Evolutionary conservation across 2,329 filamentous ascomycete genomes (phyloP), one percentile per base, ranked within the genome.

Genomic region (Colletotrichum plurivorum): DNA sequence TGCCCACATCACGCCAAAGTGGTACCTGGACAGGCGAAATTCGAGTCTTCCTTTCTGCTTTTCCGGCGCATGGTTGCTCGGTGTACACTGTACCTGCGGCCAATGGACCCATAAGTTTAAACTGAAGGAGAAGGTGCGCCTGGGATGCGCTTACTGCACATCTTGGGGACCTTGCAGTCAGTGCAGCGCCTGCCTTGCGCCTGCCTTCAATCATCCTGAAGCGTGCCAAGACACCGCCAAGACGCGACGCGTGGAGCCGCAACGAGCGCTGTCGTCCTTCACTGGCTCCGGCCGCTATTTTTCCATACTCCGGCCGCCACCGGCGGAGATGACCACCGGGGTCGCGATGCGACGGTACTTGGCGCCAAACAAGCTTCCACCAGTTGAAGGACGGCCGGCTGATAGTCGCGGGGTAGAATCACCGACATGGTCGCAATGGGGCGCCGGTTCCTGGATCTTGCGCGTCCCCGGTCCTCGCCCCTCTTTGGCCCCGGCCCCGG

Each of bases 201-300:
- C 27, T 56, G 4, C 4, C 39, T 52, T 46, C 45, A 48, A 61
- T 56, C 43, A 61, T 52, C 49, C 39, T 52, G 63, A 45, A 31
- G 64, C 59, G 15, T 68, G 65, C 65, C 60, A 67, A 67, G 64
- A 67, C 25, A 18, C 16, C 7, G 66, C 66, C 66, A 69, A 69
- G 67, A 36, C 16, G 48, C 25, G 13, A n/a, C 36, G 67, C 55
- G 62, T 62, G 55, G 67, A 67, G 67, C 67, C 62, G 66, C 67
- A 67, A 39, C 49, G 27, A 51, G 45, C 62, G 18, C 20, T 31
- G 7, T 41, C 25, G 25, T 41, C 49, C 41, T 20, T 15, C 15
- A 69, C 67, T 69, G 67, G 67, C 59, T 61, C 62, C 67, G 67
- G 67, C 46, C 62, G 31, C 39, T 55, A 56, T 61, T 69, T 61